phyloP scores from a whole-genome alignment of 139 green algal genomes.

The Volvox africanus region DNA sequence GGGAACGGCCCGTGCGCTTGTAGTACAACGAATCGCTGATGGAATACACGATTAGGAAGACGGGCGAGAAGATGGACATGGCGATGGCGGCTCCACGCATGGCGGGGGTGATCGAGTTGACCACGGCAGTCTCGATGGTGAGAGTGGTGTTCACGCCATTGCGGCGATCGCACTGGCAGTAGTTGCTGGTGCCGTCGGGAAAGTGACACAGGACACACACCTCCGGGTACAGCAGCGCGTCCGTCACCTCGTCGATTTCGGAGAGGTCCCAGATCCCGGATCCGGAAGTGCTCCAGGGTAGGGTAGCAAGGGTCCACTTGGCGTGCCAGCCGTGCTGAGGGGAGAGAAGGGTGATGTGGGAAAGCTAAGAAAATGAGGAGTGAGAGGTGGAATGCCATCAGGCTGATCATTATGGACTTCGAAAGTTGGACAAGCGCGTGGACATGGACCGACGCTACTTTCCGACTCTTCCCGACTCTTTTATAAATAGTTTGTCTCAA shows the following conservation, averaged over 20 bases:
- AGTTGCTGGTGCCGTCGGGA: conserved; percentile 28
- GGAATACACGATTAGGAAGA: conserved; percentile 51
- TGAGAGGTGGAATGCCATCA: too few relatives aligned
- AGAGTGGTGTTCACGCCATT: not conserved
- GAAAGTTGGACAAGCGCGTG: too few relatives aligned
- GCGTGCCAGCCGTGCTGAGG: conserved; percentile 36
- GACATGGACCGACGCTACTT: too few relatives aligned
- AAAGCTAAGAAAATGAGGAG: not conserved
- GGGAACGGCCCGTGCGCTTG: not conserved
- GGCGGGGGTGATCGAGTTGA: conserved; percentile 43
- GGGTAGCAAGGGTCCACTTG: not conserved
- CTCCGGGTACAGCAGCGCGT: conserved; percentile 51
- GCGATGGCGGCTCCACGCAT: conserved; percentile 57
- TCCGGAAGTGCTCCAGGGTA: not conserved
- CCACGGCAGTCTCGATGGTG: conserved; percentile 41
- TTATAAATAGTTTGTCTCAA: too few relatives aligned
- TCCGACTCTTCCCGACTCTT: too few relatives aligned
- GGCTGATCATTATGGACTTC: too few relatives aligned
- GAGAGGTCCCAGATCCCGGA: conserved; percentile 13
- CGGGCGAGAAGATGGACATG: conserved; percentile 48
- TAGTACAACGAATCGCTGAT: conserved; percentile 28
- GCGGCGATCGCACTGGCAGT: conserved; percentile 30
- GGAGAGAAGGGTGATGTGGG: not conserved
- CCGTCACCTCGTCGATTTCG: conserved; percentile 47
- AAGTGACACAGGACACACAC: conserved; percentile 44